Evolutionary conservation across 495 filamentous ascomycete genomes (phyloP), one percentile per base, ranked within the genome.

Genomic region (Neurospora sp.): DNA sequence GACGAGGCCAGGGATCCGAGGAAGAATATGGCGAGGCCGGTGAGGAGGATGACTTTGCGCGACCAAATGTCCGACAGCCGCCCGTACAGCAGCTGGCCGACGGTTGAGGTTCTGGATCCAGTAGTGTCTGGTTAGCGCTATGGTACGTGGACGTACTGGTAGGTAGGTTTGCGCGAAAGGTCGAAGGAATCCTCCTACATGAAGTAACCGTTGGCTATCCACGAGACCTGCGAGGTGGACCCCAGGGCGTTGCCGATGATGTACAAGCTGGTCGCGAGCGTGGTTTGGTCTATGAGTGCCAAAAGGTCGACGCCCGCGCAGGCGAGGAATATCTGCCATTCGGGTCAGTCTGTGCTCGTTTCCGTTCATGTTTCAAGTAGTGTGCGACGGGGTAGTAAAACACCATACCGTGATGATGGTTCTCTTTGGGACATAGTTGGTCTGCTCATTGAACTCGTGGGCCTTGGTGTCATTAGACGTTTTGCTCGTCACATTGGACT

Each of bases 31-130:
- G 78, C 85, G 7, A 89, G 76, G 2, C 85, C 85, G 23, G 81
- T 79, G 46, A 88, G 83, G 5, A 89, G 80, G 20, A 88, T 83
- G 7, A 83, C 76, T 73, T 89, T 89, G 31, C 87, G 87, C 3
- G 86, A 88, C 81, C 86, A 89, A 72, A 89, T 87, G 72, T 89
- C 86, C 14, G 87, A 88, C 23, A 89, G 81, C 2, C 85, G 83
- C 4, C 88, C 86, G 70, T 88, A 88, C 16, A 89, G 70, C 0
- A 88, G 82, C 72, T 89, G 87, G 73, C 87, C 88, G 42, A 84
- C 86, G 27, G 86, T 88, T 18, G 86, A 88, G n/a, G 87, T 87
- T 69, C 80, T 82, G 11, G 14, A 46, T 66, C 16, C 20, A 41
- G 27, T 27, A 27, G 35, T 71, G 35, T 35, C 27, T 37, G 38